A percentile compares a stretch with the other conserved stretches of the same genome.
Evolutionary conservation across 75 land plant species (phyloP).

Genomic region (Cupressus sempervirens): DNA sequence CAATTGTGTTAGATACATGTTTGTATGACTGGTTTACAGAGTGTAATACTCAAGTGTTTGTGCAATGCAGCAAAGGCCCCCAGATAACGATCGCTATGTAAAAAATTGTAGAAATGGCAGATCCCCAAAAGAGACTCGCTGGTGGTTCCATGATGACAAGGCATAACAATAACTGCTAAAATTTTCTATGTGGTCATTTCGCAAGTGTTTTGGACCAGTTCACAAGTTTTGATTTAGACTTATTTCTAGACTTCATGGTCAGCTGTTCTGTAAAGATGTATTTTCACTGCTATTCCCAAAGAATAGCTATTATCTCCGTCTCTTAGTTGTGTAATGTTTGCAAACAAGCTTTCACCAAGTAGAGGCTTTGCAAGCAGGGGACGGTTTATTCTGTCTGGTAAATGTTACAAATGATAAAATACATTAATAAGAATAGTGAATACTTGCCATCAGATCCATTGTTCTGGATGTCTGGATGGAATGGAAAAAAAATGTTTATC

Average conservation of each 20-base stretch:
- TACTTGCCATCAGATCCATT: neutral
- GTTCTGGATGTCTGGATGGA: neutral
- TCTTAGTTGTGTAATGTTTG: neutral
- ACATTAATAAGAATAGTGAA: neutral
- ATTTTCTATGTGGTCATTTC: neutral
- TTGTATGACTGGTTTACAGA: neutral
- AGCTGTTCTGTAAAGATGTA: slow-evolving; percentile 5
- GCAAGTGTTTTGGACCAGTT: neutral
- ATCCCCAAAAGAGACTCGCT: slow-evolving; percentile 93
- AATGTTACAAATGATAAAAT: neutral
- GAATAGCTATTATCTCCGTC: neutral
- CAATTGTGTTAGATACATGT: neutral
- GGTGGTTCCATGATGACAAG: slow-evolving; percentile 99
- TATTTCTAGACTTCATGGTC: neutral
- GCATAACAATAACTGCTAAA: slow-evolving; percentile 27
- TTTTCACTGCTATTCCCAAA: neutral
- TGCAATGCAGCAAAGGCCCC: slow-evolving; percentile 79
- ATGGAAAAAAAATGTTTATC: neutral
- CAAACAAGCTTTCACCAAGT: neutral
- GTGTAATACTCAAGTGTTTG: neutral
- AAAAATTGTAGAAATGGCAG: slow-evolving; percentile 89
- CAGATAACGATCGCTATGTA: slow-evolving; percentile 90
- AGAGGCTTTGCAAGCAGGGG: neutral
- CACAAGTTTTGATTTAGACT: neutral
- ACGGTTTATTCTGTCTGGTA: neutral